Percentiles rank a stretch among this genome's conserved stretches.
Evolutionary conservation across 169 alveolate genomes (phyloP).

Genomic region (Eimeria brunetti): DNA sequence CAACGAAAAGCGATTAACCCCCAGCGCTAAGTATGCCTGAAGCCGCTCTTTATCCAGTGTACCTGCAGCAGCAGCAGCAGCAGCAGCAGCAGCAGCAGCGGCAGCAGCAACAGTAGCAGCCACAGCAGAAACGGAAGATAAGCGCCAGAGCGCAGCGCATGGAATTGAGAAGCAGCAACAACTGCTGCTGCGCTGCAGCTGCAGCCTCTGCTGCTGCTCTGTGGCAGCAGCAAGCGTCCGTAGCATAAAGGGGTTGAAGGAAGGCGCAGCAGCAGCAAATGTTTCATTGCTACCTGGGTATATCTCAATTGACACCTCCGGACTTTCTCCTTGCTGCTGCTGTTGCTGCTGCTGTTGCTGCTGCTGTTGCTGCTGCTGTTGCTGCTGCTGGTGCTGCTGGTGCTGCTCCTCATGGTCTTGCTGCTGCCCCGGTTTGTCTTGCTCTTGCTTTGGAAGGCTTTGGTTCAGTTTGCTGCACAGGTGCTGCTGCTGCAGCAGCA

Average conservation of each 20-base stretch:
- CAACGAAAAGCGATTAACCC: conserved; percentile 22
- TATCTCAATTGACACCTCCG: conserved; percentile 62
- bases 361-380: conserved; percentile 11
- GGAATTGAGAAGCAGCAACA: neutral
- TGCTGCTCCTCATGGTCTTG: neutral
- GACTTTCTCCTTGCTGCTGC: neutral
- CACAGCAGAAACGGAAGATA: neutral
- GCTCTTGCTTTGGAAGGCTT: neutral
- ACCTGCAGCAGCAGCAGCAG: conserved; percentile 55
- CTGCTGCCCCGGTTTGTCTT: neutral
- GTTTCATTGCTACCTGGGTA: conserved; percentile 21
- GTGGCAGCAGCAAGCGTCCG: neutral
- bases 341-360: neutral
- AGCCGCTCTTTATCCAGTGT: conserved; percentile 41
- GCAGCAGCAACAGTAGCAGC: neutral
- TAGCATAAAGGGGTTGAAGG: neutral
- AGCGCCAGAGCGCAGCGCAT: neutral
- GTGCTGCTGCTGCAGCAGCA: conserved; percentile 45
- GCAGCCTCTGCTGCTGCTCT: neutral
- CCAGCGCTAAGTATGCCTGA: neutral
- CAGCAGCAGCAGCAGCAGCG: conserved; percentile 17
- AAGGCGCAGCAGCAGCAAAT: neutral
- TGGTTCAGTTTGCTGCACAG: neutral
- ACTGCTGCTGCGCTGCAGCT: neutral
- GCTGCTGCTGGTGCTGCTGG: conserved; percentile 4